Evolutionary conservation across 495 filamentous ascomycete genomes (phyloP).

Genomic region (Pyrenopolyporus hunteri): DNA sequence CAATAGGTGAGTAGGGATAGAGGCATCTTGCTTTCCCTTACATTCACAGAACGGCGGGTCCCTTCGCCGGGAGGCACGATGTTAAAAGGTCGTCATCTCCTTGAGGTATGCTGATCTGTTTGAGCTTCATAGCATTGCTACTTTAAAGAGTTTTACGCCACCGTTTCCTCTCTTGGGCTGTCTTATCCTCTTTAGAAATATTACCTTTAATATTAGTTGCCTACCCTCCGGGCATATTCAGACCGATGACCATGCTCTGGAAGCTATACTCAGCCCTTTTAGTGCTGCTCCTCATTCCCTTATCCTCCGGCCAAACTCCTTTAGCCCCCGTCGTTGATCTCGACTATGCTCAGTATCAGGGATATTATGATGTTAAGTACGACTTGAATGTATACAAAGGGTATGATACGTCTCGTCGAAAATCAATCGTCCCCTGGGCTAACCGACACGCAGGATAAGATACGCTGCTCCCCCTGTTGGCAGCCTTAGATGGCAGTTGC

Average conservation of each 20-base stretch:
- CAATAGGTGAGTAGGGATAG: not conserved
- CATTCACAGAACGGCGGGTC: not conserved
- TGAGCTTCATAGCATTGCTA: no score
- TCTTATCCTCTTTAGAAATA: no score
- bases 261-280: not conserved
- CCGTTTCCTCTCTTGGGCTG: no score
- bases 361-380: constrained; percentile 34
- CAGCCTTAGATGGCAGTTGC: constrained; percentile 43
- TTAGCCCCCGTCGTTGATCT: constrained; percentile 41
- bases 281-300: not conserved
- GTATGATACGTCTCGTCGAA: constrained; percentile 2
- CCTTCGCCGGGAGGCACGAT: no score
- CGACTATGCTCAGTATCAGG: constrained; percentile 42
- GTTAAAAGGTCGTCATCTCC: no score
- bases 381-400: constrained; percentile 39
- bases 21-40: not conserved
- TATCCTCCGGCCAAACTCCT: constrained; percentile 1
- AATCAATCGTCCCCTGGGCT: not conserved
- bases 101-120: no score
- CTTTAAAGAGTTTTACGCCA: no score
- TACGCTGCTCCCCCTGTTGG: constrained; percentile 44
- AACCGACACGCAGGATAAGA: constrained; percentile 36
- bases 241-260: constrained; percentile 1
- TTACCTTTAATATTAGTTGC: no score
- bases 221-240: no score